These are phyloP conservation scores for Hypomyces rosellus DNA, from an alignment of 2,329 filamentous ascomycete species.

Conservation along the genomic window DNA sequence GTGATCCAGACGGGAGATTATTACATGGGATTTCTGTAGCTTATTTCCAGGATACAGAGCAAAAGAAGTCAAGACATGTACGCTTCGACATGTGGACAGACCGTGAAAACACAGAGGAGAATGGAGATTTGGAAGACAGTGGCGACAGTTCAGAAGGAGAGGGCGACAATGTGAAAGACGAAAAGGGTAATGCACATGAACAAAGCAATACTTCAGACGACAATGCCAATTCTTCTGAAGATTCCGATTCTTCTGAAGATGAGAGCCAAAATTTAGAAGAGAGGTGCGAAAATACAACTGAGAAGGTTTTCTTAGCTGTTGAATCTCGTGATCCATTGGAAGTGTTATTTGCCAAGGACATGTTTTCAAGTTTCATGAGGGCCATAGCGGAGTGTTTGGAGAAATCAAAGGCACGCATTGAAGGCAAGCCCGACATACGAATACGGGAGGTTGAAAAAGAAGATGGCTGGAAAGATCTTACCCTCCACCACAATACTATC, in stretches of 20 bases:
- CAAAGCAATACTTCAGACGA: no score
- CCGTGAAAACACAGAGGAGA: no score
- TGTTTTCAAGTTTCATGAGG: neutral
- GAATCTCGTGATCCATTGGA: neutral
- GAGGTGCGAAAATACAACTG: neutral
- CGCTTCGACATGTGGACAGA: no score
- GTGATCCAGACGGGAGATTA: neutral
- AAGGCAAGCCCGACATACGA: neutral
- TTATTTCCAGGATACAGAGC: neutral
- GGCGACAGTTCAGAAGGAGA: no score
- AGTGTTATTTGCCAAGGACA: neutral
- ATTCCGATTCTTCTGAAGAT: no score
- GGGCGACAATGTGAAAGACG: no score
- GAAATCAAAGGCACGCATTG: slow-evolving; percentile 1
- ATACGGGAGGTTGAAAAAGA: neutral
- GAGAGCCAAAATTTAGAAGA: no score
- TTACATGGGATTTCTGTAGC: neutral
- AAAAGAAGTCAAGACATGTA: neutral
- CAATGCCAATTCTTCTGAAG: no score
- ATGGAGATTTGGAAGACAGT: no score
- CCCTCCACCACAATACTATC: neutral
- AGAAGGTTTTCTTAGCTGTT: neutral
- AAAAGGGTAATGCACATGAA: no score
- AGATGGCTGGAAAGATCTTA: neutral
- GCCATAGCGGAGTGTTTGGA: slow-evolving; percentile 15